Conservation (phyloP, 306 rosid genomes). For the Rosa multiflora region DNA sequence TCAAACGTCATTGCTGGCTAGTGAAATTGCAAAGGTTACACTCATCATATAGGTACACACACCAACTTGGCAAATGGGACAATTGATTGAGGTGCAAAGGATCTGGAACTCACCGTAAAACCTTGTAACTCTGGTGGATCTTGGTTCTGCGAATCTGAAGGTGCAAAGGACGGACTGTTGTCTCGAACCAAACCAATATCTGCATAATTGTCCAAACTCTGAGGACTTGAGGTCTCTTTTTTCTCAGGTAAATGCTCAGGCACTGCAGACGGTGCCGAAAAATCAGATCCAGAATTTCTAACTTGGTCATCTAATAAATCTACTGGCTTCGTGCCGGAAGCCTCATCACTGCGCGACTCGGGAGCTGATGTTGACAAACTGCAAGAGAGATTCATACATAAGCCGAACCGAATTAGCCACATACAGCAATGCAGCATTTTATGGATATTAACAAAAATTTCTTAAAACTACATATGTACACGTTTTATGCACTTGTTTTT, state of each 20-base stretch:
- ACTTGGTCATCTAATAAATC: slow-evolving; percentile 55
- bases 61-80: background rate
- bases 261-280: slow-evolving; percentile 56
- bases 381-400: slow-evolving; percentile 15
- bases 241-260: slow-evolving; percentile 66
- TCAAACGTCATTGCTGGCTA: background rate
- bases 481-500: background rate
- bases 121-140: slow-evolving; percentile 79
- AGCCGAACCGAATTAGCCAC: background rate
- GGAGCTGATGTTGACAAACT: slow-evolving; percentile 59
- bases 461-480: background rate
- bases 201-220: slow-evolving; percentile 56
- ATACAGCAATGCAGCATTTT: background rate
- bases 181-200: slow-evolving; percentile 73
- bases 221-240: slow-evolving; percentile 64
- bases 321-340: slow-evolving; percentile 52
- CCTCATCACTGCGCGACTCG: slow-evolving; percentile 60
- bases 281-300: slow-evolving; percentile 53
- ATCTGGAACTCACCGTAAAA: slow-evolving; percentile 64
- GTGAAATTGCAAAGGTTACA: background rate
- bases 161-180: slow-evolving; percentile 60
- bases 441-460: background rate
- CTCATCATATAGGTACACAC: background rate
- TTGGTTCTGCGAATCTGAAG: slow-evolving; percentile 63
- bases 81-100: slow-evolving; percentile 1